Evolutionary conservation across 139 green algal genomes (phyloP).

Genomic region (Chlorella vulgaris): DNA sequence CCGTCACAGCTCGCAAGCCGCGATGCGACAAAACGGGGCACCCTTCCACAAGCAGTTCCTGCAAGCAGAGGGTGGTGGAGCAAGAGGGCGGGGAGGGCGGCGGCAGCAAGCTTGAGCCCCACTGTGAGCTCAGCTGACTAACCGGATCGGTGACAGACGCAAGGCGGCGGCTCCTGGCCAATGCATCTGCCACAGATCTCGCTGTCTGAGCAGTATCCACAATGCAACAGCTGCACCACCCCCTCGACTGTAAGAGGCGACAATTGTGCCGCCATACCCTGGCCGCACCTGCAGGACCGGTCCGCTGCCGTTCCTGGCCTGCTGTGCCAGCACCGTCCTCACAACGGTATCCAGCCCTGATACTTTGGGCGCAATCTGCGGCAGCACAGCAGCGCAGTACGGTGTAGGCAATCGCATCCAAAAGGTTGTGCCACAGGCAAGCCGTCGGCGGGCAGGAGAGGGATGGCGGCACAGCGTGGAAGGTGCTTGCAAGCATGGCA

Average conservation of each 20-base stretch:
- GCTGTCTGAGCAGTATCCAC: too few species aligned
- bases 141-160: not conserved
- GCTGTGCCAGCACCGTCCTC: constrained; percentile 9
- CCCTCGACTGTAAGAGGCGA: too few species aligned
- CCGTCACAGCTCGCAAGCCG: constrained; percentile 4
- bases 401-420: not conserved
- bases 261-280: too few species aligned
- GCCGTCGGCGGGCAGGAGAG: not conserved
- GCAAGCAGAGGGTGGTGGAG: not conserved
- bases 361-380: constrained; percentile 23
- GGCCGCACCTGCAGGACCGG: constrained; percentile 24
- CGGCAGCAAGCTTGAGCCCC: not conserved
- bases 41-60: constrained; percentile 35
- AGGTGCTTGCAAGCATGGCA: too few species aligned
- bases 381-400: not conserved
- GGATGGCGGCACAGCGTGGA: too few species aligned
- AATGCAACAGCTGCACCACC: too few species aligned
- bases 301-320: constrained; percentile 19
- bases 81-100: not conserved
- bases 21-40: constrained; percentile 35
- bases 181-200: not conserved
- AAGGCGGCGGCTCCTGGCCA: not conserved
- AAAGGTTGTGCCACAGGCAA: not conserved
- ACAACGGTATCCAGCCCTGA: constrained; percentile 26
- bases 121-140: not conserved